phyloP scores from a whole-genome alignment of 2,329 filamentous ascomycete species.

The Drechslerella dactyloides region DNA sequence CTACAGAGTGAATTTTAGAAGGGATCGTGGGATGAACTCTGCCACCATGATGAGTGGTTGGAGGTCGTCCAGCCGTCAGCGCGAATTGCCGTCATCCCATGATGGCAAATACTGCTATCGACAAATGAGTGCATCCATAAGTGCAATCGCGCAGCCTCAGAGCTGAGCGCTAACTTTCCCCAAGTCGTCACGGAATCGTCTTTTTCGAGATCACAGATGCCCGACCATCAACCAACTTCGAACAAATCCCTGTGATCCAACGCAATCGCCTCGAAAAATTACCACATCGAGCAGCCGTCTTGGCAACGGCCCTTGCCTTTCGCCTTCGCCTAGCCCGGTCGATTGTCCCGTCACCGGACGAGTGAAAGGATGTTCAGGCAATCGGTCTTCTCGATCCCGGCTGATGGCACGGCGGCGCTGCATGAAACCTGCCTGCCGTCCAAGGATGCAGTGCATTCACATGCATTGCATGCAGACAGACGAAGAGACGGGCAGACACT shows the following conservation, averaged over 20 bases:
- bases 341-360: not conserved
- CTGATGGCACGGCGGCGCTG: not conserved
- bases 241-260: not conserved
- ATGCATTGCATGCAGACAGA: not conserved
- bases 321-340: not conserved
- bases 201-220: too few relatives aligned
- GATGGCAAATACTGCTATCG: not conserved
- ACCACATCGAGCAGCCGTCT: constrained; percentile 3
- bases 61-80: not conserved
- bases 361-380: too few relatives aligned
- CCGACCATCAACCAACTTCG: too few relatives aligned
- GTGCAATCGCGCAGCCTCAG: too few relatives aligned
- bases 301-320: constrained; percentile 11
- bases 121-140: too few relatives aligned
- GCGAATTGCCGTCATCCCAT: not conserved
- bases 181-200: too few relatives aligned
- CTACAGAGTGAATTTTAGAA: not conserved
- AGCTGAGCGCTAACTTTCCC: not conserved
- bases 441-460: not conserved
- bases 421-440: not conserved
- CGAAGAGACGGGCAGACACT: not conserved
- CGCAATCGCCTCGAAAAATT: not conserved
- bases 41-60: too few relatives aligned
- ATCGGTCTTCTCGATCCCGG: not conserved
- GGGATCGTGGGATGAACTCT: not conserved